phyloP scores from a whole-genome alignment of 352 stramenopile genomes.

The Plasmopara muralis region DNA sequence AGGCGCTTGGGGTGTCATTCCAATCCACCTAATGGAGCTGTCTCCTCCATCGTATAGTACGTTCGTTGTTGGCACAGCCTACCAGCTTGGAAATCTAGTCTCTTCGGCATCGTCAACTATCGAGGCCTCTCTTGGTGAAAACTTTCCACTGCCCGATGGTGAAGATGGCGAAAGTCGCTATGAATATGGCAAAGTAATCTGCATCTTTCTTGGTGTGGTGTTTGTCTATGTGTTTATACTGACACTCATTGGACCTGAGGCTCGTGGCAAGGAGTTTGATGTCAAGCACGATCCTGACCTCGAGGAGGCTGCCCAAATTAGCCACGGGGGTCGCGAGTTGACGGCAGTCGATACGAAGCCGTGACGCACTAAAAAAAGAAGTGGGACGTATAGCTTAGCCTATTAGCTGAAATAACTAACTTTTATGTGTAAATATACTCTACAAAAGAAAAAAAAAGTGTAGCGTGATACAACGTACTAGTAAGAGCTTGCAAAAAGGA shows the following conservation, averaged over 20 bases:
- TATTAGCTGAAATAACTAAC: too few species aligned
- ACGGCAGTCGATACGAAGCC: slow-evolving; percentile 14
- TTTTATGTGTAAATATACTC: too few species aligned
- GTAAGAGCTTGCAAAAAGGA: neutral
- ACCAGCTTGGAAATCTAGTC: slow-evolving; percentile 53
- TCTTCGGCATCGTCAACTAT: slow-evolving; percentile 49
- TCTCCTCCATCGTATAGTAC: slow-evolving; percentile 44
- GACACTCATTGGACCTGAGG: slow-evolving; percentile 40
- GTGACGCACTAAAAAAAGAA: too few species aligned
- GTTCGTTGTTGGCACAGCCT: slow-evolving; percentile 40
- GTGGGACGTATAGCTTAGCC: too few species aligned
- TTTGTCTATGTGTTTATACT: slow-evolving; percentile 42
- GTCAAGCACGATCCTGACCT: slow-evolving; percentile 33
- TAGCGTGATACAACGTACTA: too few species aligned
- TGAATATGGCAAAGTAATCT: slow-evolving; percentile 49
- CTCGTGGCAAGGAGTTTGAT: slow-evolving; percentile 46
- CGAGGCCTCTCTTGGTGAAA: slow-evolving; percentile 37
- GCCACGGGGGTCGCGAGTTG: slow-evolving; percentile 23
- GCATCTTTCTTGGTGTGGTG: slow-evolving; percentile 39
- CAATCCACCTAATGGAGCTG: slow-evolving; percentile 43
- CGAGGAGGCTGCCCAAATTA: slow-evolving; percentile 25
- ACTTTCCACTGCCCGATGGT: slow-evolving; percentile 33
- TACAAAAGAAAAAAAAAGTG: too few species aligned
- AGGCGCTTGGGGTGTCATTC: slow-evolving; percentile 43
- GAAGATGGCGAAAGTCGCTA: slow-evolving; percentile 24